Percentiles rank a stretch among this genome's conserved stretches.
phyloP scores from a whole-genome alignment of 805 yeast genomes.

The Barnettozyma pratensis region DNA sequence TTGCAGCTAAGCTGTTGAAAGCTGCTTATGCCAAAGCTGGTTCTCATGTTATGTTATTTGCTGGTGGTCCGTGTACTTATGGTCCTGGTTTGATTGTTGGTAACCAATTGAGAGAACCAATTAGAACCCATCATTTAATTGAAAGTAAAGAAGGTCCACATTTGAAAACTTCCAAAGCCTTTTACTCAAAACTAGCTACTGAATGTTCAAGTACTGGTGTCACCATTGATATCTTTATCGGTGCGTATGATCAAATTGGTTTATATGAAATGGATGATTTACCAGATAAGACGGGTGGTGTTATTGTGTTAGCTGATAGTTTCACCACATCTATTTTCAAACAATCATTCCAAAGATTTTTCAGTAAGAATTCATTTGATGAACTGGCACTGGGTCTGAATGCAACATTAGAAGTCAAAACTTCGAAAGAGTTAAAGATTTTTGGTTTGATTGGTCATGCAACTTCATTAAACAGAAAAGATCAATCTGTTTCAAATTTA shows the following conservation, averaged over 20 bases:
- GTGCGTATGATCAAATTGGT: constrained; percentile 68
- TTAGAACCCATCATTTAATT: constrained; percentile 63
- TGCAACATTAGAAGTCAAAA: constrained; percentile 53
- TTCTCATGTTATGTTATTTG: constrained; percentile 47
- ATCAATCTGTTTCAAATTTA: constrained; percentile 15
- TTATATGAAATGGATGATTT: constrained; percentile 60
- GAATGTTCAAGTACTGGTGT: constrained; percentile 45
- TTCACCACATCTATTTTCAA: constrained; percentile 64
- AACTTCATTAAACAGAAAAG: constrained; percentile 35
- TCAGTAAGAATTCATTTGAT: constrained; percentile 34
- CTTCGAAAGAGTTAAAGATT: constrained; percentile 44
- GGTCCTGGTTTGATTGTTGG: constrained; percentile 64
- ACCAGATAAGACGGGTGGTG: constrained; percentile 57
- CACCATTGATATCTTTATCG: constrained; percentile 53
- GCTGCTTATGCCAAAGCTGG: constrained; percentile 43
- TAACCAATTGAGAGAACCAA: constrained; percentile 51
- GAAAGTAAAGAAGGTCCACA: constrained; percentile 38
- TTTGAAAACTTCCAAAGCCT: constrained; percentile 39
- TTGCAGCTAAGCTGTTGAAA: constrained; percentile 36
- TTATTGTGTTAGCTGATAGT: constrained; percentile 56
- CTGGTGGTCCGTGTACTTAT: constrained; percentile 61
- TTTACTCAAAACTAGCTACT: constrained; percentile 45
- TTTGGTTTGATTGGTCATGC: constrained; percentile 64
- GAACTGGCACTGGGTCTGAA: constrained; percentile 50
- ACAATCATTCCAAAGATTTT: constrained; percentile 54